Evolutionary conservation across 2,329 filamentous ascomycete species (phyloP), one percentile per base, ranked within the genome.

Genomic region (Dactylellina haptotyla): DNA sequence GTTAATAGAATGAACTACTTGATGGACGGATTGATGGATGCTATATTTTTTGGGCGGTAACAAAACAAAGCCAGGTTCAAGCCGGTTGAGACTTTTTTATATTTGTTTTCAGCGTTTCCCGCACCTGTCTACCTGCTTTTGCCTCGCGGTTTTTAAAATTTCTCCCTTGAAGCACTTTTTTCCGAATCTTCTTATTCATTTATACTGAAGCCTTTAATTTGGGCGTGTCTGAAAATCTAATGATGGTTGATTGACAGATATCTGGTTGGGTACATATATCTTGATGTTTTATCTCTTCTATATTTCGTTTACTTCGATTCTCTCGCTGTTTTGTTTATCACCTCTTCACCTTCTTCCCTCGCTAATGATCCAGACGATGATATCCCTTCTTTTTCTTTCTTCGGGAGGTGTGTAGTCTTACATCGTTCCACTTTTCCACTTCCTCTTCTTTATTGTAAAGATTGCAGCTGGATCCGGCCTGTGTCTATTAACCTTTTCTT

Each of bases 221-320:
- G 12, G 30, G n/a, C 32, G 28, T 64, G 32, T 56, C 25, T 64
- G 25, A 45, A 20, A 34, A 45, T 45, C 41, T 45, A 45, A 45
- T 12, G 41, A 4, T n/a, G 20, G 41, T 20, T 45, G 41, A 20
- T 37, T 25, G 46, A 34, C n/a, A n/a, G n/a, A n/a, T n/a, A n/a
- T n/a, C n/a, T n/a, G n/a, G 30, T 48, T 37, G 51, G 26, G 51
- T 65, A 56, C 48, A 54, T 57, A 65, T 53, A n/a, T n/a, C 50
- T 23, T 28, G n/a, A 37, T 37, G 23, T 12, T 46, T 43, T 51
- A 34, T 28, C 10, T 59, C 34, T 20, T 37, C 45, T 46, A 41
- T 9, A 51, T 23, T n/a, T 51, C 50, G 57, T n/a, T n/a, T n/a
- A 63, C 41, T 20, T 41, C 48, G 48, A 32, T 30, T 66, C 26